Conservation (phyloP, 169 alveolate species). For the Neospora caninum region DNA sequence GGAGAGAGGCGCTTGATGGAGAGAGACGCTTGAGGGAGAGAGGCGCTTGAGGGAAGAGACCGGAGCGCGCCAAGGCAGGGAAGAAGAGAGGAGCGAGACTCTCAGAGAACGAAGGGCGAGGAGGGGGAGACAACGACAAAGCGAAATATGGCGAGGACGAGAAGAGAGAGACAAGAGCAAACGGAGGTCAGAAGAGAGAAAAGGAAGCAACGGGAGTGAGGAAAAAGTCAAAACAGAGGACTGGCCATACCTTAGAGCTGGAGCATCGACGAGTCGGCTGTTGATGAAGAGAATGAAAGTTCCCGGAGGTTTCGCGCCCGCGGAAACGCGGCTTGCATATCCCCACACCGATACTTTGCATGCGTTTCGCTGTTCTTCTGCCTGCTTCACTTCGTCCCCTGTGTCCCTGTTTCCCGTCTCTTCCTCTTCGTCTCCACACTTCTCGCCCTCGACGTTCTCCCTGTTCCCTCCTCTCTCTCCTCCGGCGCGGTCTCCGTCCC, state of each 20-base stretch:
- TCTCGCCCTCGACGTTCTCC: neutral
- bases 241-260: conserved; percentile 75
- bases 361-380: neutral
- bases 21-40: too few relatives aligned
- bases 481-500: neutral
- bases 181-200: too few relatives aligned
- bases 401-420: too few relatives aligned
- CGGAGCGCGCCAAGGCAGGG: too few relatives aligned
- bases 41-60: too few relatives aligned
- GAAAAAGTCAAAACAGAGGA: neutral
- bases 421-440: too few relatives aligned
- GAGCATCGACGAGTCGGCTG: conserved; percentile 93
- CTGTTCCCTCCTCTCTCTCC: neutral
- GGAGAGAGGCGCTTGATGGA: too few relatives aligned
- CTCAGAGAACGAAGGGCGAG: too few relatives aligned
- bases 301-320: neutral
- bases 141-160: too few relatives aligned
- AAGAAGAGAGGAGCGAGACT: too few relatives aligned
- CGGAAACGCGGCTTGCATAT: neutral
- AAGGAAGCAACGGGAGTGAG: neutral
- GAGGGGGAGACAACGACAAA: too few relatives aligned
- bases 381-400: neutral
- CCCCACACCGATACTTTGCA: neutral
- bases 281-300: conserved; percentile 88
- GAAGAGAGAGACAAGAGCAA: too few relatives aligned